Conservation (phyloP, 1,139 yeast genomes). For the Diutina catenulata region DNA sequence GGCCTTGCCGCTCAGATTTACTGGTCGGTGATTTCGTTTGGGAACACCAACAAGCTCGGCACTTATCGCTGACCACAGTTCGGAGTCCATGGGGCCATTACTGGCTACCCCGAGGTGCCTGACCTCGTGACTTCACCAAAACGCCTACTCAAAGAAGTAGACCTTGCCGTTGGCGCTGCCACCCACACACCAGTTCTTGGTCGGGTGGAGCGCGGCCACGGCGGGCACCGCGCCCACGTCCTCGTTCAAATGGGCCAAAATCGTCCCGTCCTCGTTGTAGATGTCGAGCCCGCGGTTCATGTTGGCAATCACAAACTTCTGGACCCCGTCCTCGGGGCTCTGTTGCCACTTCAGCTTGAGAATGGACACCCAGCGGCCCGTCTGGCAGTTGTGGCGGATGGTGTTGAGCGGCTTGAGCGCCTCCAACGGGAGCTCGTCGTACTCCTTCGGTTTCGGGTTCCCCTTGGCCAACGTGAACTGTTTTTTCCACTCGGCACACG, state of each 20-base stretch:
- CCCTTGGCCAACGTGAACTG: background rate
- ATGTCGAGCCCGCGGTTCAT: slow-evolving; percentile 84
- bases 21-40: no score
- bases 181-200: slow-evolving; percentile 82
- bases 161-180: slow-evolving; percentile 94
- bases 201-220: slow-evolving; percentile 70
- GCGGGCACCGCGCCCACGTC: slow-evolving; percentile 86
- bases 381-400: slow-evolving; percentile 81
- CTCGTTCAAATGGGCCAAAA: slow-evolving; percentile 58
- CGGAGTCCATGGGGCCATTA: no score
- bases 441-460: slow-evolving; percentile 11
- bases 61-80: no score
- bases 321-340: slow-evolving; percentile 56
- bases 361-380: slow-evolving; percentile 94
- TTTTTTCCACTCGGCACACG: background rate
- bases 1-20: no score
- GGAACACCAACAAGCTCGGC: no score
- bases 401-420: slow-evolving; percentile 44
- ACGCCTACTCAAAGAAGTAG: slow-evolving; percentile 39
- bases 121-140: no score
- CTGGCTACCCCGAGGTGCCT: no score
- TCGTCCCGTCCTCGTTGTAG: slow-evolving; percentile 64
- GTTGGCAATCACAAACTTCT: slow-evolving; percentile 83
- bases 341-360: slow-evolving; percentile 77
- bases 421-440: background rate